Conservation (phyloP, 306 rosid genomes). For the Trichosanthes cucumerina region DNA sequence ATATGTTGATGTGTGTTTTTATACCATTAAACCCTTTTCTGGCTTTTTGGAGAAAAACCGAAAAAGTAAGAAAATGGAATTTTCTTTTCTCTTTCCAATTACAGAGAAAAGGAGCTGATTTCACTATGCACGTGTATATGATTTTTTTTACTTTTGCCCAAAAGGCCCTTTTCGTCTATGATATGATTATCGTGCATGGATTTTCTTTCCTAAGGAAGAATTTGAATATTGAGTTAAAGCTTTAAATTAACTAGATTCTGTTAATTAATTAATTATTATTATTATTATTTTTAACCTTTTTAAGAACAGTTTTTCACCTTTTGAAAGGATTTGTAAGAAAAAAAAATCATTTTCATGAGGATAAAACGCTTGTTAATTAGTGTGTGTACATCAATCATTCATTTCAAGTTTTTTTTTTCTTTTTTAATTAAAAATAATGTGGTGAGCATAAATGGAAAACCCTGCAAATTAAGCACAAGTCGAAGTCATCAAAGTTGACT, state of each 20-base stretch:
- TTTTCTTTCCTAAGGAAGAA: not conserved
- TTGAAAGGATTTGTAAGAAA: too few relatives aligned
- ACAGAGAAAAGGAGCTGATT: not conserved
- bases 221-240: not conserved
- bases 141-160: not conserved
- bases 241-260: too few relatives aligned
- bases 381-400: not conserved
- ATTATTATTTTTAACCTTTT: not conserved
- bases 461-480: not conserved
- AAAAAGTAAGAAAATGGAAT: not conserved
- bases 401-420: too few relatives aligned
- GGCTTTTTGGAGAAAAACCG: not conserved
- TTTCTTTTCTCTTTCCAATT: not conserved
- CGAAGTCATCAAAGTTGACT: not conserved
- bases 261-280: too few relatives aligned
- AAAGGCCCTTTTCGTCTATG: not conserved
- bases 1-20: not conserved
- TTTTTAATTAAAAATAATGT: not conserved
- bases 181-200: not conserved
- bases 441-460: not conserved
- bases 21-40: not conserved
- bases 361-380: not conserved
- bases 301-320: too few relatives aligned
- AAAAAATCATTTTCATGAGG: too few relatives aligned
- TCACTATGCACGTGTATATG: not conserved